Evolutionary conservation across 345 rosid genomes (phyloP).

Genomic region (Alliaria petiolata): DNA sequence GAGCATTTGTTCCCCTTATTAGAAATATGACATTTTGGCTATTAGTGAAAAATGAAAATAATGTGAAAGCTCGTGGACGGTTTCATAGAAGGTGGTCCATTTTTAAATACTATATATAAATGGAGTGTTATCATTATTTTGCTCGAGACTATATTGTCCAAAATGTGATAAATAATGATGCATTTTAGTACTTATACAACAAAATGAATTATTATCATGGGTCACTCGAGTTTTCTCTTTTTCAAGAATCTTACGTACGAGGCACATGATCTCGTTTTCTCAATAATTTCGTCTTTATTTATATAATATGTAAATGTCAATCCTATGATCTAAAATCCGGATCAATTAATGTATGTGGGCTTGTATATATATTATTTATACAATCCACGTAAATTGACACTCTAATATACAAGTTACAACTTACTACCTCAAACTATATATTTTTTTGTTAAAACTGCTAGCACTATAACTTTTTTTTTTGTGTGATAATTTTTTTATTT

Average conservation of each 20-base stretch:
- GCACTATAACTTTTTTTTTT: no score
- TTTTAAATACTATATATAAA: background rate
- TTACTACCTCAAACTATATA: background rate
- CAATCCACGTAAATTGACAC: background rate
- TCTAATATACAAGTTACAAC: background rate
- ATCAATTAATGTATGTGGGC: background rate
- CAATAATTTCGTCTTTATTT: background rate
- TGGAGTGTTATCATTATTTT: slow-evolving; percentile 15
- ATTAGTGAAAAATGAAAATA: slow-evolving; percentile 12
- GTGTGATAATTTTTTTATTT: no score
- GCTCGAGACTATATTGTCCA: slow-evolving; percentile 8
- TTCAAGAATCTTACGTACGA: slow-evolving; percentile 25
- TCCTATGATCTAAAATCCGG: background rate
- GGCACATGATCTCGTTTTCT: slow-evolving; percentile 22
- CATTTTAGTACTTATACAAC: slow-evolving; percentile 20
- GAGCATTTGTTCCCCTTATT: slow-evolving; percentile 2
- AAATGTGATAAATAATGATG: slow-evolving; percentile 21
- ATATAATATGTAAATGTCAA: background rate
- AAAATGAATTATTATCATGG: slow-evolving; percentile 24
- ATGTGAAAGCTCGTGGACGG: slow-evolving; percentile 32
- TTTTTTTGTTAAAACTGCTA: background rate
- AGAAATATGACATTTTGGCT: slow-evolving; percentile 22
- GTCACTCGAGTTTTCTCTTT: slow-evolving; percentile 21
- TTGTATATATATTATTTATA: background rate
- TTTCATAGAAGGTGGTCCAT: slow-evolving; percentile 17